These are phyloP conservation scores for Moricandia moricandioides DNA, from an alignment of 345 rosid species.

Conservation along the genomic window DNA sequence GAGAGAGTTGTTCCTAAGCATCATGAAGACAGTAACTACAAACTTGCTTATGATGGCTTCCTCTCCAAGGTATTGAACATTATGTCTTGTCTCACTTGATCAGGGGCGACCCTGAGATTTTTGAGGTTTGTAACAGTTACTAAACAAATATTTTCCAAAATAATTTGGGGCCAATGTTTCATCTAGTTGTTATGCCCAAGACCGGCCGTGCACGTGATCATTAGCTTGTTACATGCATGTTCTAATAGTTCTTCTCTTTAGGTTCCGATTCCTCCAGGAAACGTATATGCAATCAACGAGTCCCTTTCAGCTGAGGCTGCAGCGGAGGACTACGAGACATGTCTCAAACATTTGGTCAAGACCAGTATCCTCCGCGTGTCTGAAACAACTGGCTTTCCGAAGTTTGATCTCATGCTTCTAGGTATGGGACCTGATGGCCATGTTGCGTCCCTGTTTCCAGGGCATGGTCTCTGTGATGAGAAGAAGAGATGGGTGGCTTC, in stretches of 20 bases:
- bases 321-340: conserved; percentile 78
- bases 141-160: too few relatives aligned
- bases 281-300: conserved; percentile 79
- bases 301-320: conserved; percentile 70
- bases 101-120: too few relatives aligned
- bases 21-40: conserved; percentile 86
- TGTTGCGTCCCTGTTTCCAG: conserved; percentile 82
- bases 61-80: conserved; percentile 76
- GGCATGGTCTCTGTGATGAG: conserved; percentile 67
- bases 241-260: conserved; percentile 3
- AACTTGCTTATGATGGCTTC: conserved; percentile 66
- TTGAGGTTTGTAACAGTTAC: too few relatives aligned
- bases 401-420: conserved; percentile 79
- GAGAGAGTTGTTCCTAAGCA: conserved; percentile 91
- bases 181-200: too few relatives aligned
- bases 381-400: conserved; percentile 57
- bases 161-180: too few relatives aligned
- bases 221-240: neutral
- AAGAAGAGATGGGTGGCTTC: conserved; percentile 67
- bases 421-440: conserved; percentile 97
- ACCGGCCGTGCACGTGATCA: neutral
- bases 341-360: conserved; percentile 62
- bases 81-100: too few relatives aligned
- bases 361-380: conserved; percentile 43
- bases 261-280: conserved; percentile 65